A percentile compares a stretch with the other conserved stretches of the same genome.
These are phyloP conservation scores for Trypanosoma platydactyli DNA, from an alignment of 208 protist genomes.

Conservation along the genomic window DNA sequence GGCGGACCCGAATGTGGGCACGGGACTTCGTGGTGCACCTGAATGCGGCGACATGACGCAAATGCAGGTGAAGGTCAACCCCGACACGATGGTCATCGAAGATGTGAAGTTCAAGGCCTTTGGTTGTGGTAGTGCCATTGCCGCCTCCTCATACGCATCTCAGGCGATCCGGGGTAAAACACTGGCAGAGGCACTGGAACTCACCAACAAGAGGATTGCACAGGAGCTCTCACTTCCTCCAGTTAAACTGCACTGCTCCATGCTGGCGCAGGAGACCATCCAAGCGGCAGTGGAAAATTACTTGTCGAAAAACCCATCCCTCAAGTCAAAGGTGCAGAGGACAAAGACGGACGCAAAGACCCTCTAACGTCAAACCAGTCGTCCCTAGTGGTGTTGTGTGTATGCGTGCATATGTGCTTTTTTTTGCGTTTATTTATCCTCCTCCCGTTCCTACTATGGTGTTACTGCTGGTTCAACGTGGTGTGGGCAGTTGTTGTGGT, in stretches of 20 bases:
- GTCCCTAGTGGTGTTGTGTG: neutral
- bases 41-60: constrained; percentile 99
- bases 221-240: constrained; percentile 98
- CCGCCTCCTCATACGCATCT: constrained; percentile 96
- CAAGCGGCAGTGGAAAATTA: constrained; percentile 98
- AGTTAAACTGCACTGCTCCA: constrained; percentile 99
- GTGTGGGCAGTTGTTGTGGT: no score
- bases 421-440: no score
- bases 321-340: constrained; percentile 87
- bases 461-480: no score
- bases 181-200: constrained; percentile 94
- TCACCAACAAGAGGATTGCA: constrained; percentile 99
- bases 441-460: no score
- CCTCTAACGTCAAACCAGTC: neutral
- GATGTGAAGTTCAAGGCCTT: constrained; percentile 99
- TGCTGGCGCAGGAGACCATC: constrained; percentile 99
- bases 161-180: constrained; percentile 98
- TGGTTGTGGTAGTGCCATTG: constrained; percentile 99
- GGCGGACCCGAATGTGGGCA: constrained; percentile 95
- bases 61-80: constrained; percentile 96
- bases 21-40: constrained; percentile 97
- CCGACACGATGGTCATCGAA: constrained; percentile 88
- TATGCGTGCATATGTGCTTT: no score
- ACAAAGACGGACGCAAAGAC: constrained; percentile 18
- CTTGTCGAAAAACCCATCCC: constrained; percentile 91